Percentiles rank a stretch among this genome's conserved stretches.
Evolutionary conservation across 208 protist genomes (phyloP).

Genomic region (Acanthamoeba rhysodes): DNA sequence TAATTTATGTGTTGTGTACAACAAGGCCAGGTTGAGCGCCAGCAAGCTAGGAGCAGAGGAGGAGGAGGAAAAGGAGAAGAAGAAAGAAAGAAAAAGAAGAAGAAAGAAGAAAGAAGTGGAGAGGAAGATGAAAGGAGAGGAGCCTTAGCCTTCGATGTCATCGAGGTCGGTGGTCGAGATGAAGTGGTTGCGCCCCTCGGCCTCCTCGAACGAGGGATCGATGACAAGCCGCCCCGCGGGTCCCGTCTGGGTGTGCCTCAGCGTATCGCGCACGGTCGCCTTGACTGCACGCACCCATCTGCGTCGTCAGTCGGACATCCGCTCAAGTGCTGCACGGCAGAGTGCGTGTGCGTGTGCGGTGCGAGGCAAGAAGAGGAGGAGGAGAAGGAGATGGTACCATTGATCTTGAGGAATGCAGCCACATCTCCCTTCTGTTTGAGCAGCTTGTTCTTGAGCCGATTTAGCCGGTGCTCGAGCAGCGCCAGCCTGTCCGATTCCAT

Average conservation of each 20-base stretch:
- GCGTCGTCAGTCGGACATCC: background rate
- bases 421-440: background rate
- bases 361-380: background rate
- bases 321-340: background rate
- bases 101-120: no score
- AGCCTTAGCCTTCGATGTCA: no score
- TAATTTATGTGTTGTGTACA: no score
- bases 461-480: background rate
- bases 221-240: background rate
- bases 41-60: no score
- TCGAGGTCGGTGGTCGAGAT: no score
- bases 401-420: constrained; percentile 16
- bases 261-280: constrained; percentile 31
- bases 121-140: no score
- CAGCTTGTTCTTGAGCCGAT: constrained; percentile 11
- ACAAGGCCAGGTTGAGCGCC: no score
- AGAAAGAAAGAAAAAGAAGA: no score
- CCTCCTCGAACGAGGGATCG: background rate
- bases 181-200: background rate
- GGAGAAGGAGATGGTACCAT: background rate
- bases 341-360: no score
- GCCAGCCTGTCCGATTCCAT: constrained; percentile 24
- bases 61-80: no score
- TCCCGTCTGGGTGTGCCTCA: background rate
- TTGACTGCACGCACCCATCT: background rate